Conservation (phyloP, 225 moss, liverwort and hornwort genomes). For the Antitrichia curtipendula region DNA sequence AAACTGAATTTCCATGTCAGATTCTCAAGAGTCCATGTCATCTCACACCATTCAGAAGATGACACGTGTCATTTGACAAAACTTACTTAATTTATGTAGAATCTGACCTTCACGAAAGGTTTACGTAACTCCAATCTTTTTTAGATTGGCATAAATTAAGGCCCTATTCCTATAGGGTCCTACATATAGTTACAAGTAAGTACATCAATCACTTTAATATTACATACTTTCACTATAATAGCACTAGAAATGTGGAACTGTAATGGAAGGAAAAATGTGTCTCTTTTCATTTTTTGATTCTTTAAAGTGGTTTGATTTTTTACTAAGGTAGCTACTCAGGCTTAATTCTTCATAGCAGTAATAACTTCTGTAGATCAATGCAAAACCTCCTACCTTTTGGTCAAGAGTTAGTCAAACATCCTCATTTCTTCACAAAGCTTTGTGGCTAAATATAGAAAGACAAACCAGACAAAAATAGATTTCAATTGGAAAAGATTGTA, state of each 20-base stretch:
- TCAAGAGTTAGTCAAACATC: rapidly evolving
- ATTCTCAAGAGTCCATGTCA: not conserved
- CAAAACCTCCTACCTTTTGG: not conserved
- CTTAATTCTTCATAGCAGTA: too few species aligned
- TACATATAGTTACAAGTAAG: not conserved
- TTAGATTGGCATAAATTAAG: rapidly evolving
- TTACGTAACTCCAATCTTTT: rapidly evolving
- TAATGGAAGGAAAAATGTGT: not conserved
- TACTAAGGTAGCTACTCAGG: not conserved
- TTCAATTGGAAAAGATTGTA: not conserved
- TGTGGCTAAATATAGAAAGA: not conserved
- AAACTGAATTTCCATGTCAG: not conserved
- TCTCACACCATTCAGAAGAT: not conserved
- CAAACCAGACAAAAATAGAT: not conserved
- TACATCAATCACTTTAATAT: not conserved
- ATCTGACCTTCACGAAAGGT: rapidly evolving
- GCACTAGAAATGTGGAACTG: not conserved
- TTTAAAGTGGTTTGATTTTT: not conserved
- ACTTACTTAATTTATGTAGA: not conserved
- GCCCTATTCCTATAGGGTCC: not conserved
- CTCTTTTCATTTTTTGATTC: not conserved
- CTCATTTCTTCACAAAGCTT: not conserved
- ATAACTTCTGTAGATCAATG: rapidly evolving
- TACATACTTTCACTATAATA: not conserved
- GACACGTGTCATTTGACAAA: not conserved